Percentiles rank a stretch among this genome's conserved stretches.
These are phyloP conservation scores for Zizania palustris DNA, from an alignment of 202 grass and related monocot species.

Conservation along the genomic window DNA sequence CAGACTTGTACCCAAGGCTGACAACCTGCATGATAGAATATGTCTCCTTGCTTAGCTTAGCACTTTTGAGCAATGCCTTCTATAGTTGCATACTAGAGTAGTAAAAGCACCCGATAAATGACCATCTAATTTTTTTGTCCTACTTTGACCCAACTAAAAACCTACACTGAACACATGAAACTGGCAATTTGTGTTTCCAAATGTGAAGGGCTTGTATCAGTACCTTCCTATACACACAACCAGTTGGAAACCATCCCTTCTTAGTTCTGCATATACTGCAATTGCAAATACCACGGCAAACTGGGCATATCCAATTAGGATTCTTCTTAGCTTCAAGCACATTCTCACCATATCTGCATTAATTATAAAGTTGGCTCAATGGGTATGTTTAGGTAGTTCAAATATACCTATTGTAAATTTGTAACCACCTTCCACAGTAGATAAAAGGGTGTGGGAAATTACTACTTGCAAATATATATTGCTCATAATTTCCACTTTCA, in stretches of 20 bases:
- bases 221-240: conserved; percentile 71
- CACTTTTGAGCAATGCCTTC: neutral
- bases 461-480: neutral
- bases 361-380: neutral
- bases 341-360: conserved; percentile 93
- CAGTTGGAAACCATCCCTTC: conserved; percentile 91
- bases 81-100: neutral
- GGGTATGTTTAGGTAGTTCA: neutral
- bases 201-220: neutral
- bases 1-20: conserved; percentile 75
- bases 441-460: neutral
- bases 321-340: conserved; percentile 86
- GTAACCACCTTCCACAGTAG: conserved; percentile 23
- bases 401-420: neutral
- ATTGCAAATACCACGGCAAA: conserved; percentile 93
- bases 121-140: neutral
- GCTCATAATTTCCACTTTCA: neutral
- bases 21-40: conserved; percentile 48
- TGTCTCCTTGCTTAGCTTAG: conserved; percentile 21
- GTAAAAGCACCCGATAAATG: neutral
- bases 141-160: neutral
- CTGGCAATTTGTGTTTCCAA: neutral
- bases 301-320: conserved; percentile 81
- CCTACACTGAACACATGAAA: neutral
- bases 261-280: conserved; percentile 94